A percentile compares a stretch with the other conserved stretches of the same genome.
These are phyloP conservation scores for Coemansia sp. DNA, from an alignment of 192 early-diverging fungal genomes.

Conservation along the genomic window DNA sequence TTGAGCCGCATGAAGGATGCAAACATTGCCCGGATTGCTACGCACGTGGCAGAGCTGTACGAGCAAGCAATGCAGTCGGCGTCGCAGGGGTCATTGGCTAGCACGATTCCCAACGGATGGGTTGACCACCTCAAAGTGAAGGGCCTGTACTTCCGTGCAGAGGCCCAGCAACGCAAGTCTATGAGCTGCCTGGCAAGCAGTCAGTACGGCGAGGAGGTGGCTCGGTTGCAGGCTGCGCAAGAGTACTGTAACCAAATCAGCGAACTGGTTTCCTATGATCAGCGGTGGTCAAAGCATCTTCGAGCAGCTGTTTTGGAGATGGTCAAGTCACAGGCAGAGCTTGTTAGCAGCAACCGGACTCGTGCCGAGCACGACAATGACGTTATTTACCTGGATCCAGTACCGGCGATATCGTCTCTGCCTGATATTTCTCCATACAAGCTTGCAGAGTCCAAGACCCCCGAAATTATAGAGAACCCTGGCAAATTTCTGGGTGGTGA, in stretches of 20 bases:
- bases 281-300: constrained; percentile 41
- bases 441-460: constrained; percentile 68
- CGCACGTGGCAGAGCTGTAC: constrained; percentile 71
- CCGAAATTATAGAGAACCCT: constrained; percentile 63
- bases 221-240: constrained; percentile 57
- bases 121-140: constrained; percentile 73
- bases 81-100: constrained; percentile 55
- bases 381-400: constrained; percentile 80
- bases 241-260: constrained; percentile 34
- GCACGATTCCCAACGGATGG: constrained; percentile 64
- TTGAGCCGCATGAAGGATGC: constrained; percentile 78
- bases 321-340: constrained; percentile 49
- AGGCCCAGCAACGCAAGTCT: constrained; percentile 76
- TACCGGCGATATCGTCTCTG: constrained; percentile 65
- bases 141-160: constrained; percentile 69
- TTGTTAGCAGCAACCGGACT: constrained; percentile 52
- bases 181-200: constrained; percentile 68
- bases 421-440: constrained; percentile 62
- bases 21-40: constrained; percentile 73
- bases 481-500: constrained; percentile 66
- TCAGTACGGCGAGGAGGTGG: constrained; percentile 86
- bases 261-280: constrained; percentile 37
- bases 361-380: constrained; percentile 88
- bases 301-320: constrained; percentile 30
- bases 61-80: constrained; percentile 66